These are phyloP conservation scores for Lactifluus piperatus DNA, from an alignment of 768 basidiomycete genomes.

Conservation along the genomic window DNA sequence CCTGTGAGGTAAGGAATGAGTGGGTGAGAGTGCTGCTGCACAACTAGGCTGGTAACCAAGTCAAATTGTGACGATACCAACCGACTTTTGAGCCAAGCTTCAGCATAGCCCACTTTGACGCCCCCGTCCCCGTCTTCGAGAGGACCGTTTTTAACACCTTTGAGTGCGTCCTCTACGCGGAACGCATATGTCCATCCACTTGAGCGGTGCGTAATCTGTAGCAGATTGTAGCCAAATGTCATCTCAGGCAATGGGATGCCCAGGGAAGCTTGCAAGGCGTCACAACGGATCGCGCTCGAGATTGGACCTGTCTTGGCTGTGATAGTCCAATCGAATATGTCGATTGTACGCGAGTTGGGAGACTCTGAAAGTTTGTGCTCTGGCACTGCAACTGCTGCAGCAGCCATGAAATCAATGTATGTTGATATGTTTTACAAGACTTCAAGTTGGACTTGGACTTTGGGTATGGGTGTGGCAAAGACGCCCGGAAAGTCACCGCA, in stretches of 20 bases:
- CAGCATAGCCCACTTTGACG: slow-evolving; percentile 91
- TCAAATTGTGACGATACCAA: slow-evolving; percentile 29
- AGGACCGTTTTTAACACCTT: slow-evolving; percentile 65
- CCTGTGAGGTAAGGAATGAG: slow-evolving; percentile 36
- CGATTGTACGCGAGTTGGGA: slow-evolving; percentile 59
- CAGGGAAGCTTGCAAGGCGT: slow-evolving; percentile 52
- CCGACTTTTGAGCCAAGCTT: slow-evolving; percentile 90
- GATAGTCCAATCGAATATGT: slow-evolving; percentile 60
- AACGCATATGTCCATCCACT: slow-evolving; percentile 63
- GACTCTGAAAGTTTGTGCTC: slow-evolving; percentile 60
- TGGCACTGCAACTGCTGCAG: slow-evolving; percentile 41
- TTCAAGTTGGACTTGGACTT: no score
- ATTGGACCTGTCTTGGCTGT: slow-evolving; percentile 68
- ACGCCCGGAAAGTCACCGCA: no score
- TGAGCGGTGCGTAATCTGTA: slow-evolving; percentile 56
- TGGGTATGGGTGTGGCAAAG: no score
- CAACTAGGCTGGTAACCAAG: background rate
- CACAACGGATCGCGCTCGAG: slow-evolving; percentile 67
- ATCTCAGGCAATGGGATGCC: slow-evolving; percentile 90
- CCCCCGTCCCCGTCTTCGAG: slow-evolving; percentile 78
- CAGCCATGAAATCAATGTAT: no score
- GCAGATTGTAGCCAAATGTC: slow-evolving; percentile 83
- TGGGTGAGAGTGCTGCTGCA: background rate
- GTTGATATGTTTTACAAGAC: no score
- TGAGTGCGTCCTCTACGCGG: slow-evolving; percentile 57